Conservation (phyloP, 139 green algal species). For the Picochlorum costavermella region DNA sequence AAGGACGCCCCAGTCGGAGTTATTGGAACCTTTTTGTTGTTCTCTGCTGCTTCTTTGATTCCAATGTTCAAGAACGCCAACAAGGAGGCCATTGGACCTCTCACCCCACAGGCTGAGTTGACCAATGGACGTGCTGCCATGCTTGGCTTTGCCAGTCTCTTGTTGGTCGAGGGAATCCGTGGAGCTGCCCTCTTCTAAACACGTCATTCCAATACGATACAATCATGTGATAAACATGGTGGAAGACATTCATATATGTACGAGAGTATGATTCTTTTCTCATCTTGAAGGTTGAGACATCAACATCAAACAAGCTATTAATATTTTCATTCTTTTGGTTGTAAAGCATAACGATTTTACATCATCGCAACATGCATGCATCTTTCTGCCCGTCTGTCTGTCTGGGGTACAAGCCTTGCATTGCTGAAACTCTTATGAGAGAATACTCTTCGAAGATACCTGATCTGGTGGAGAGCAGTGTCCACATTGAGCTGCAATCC, state of each 20-base stretch:
- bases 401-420: no score
- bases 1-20: slow-evolving; percentile 19
- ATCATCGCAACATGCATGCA: no score
- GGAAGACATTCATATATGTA: no score
- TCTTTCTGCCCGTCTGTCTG: no score
- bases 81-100: slow-evolving; percentile 19
- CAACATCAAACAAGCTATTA: no score
- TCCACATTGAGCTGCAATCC: no score
- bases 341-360: no score
- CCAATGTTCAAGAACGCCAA: slow-evolving; percentile 19
- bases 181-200: slow-evolving; percentile 29
- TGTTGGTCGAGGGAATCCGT: slow-evolving; percentile 22
- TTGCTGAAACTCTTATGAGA: no score
- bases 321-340: no score
- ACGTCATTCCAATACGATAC: not conserved
- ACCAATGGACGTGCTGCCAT: slow-evolving; percentile 44
- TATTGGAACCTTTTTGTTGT: slow-evolving; percentile 13
- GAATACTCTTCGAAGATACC: no score
- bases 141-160: slow-evolving; percentile 37
- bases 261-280: slow-evolving; percentile 1
- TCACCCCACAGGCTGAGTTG: slow-evolving; percentile 27
- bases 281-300: not conserved
- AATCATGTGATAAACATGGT: no score
- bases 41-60: slow-evolving; percentile 13
- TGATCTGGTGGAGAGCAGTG: no score